phyloP scores from a whole-genome alignment of 106 monocot species.

The Acorus calamus region DNA sequence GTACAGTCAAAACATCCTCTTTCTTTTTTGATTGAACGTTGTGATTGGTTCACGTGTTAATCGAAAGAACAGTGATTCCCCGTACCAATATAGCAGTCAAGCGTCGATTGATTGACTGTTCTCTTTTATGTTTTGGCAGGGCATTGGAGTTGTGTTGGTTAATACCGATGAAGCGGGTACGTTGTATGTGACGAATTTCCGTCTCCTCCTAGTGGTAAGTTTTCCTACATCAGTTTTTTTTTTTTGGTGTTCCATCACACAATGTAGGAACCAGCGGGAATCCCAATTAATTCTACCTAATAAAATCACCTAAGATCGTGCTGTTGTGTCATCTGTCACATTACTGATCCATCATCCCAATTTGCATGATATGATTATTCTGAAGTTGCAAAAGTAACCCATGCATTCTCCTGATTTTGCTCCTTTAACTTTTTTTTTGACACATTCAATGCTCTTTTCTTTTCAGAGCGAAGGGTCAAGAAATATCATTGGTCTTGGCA shows the following conservation, averaged over 20 bases:
- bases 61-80: not conserved
- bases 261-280: no score
- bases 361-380: no score
- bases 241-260: no score
- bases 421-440: not conserved
- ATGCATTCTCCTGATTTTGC: not conserved
- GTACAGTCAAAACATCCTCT: conserved; percentile 13
- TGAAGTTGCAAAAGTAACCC: no score
- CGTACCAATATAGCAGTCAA: not conserved
- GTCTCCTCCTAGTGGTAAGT: conserved; percentile 93
- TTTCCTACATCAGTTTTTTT: not conserved
- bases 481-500: conserved; percentile 77
- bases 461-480: conserved; percentile 65
- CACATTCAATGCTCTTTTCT: not conserved
- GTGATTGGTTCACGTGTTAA: not conserved
- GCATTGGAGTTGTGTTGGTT: conserved; percentile 80
- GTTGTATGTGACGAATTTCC: conserved; percentile 80
- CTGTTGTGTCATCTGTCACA: no score
- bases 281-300: no score
- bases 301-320: no score
- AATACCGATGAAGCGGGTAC: conserved; percentile 81
- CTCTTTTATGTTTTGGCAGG: conserved; percentile 19
- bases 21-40: not conserved
- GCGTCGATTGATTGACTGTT: not conserved
- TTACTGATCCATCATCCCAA: no score